Percentiles rank a stretch among this genome's conserved stretches.
phyloP scores from a whole-genome alignment of 2,329 filamentous ascomycete species.

The Penicillium sp. region DNA sequence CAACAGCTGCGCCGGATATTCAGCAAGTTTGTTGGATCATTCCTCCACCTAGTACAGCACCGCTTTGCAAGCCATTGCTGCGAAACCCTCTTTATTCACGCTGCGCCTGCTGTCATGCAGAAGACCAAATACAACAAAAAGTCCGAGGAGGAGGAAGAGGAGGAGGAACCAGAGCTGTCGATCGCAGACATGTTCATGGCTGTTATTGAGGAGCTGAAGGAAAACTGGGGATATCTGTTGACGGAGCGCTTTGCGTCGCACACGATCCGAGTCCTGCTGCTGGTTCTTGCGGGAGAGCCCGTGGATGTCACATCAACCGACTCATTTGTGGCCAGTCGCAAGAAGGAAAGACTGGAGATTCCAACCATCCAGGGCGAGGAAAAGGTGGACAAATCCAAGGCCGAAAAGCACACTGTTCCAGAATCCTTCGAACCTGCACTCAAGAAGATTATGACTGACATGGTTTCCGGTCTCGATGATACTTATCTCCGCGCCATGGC shows the following conservation, averaged over 20 bases:
- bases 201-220: slow-evolving; percentile 84
- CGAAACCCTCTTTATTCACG: slow-evolving; percentile 85
- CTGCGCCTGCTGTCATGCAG: slow-evolving; percentile 74
- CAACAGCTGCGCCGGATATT: slow-evolving; percentile 86
- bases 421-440: slow-evolving; percentile 75
- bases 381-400: slow-evolving; percentile 51
- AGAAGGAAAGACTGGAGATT: slow-evolving; percentile 79
- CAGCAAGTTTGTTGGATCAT: slow-evolving; percentile 80
- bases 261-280: slow-evolving; percentile 78
- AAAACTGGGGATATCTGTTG: slow-evolving; percentile 77
- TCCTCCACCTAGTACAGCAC: slow-evolving; percentile 87
- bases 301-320: slow-evolving; percentile 69
- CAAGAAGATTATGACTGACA: slow-evolving; percentile 78
- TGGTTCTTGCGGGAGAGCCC: slow-evolving; percentile 82
- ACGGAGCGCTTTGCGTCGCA: slow-evolving; percentile 91
- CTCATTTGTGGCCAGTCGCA: slow-evolving; percentile 84
- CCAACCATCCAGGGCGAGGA: slow-evolving; percentile 49
- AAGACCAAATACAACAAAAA: slow-evolving; percentile 60
- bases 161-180: slow-evolving; percentile 55
- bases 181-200: slow-evolving; percentile 86
- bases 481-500: slow-evolving; percentile 81
- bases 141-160: slow-evolving; percentile 48
- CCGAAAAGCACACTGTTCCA: slow-evolving; percentile 65
- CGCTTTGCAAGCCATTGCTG: slow-evolving; percentile 97
- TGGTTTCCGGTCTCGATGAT: slow-evolving; percentile 72